These are phyloP conservation scores for Nemania sp. DNA, from an alignment of 2,329 filamentous ascomycete species.

Conservation along the genomic window DNA sequence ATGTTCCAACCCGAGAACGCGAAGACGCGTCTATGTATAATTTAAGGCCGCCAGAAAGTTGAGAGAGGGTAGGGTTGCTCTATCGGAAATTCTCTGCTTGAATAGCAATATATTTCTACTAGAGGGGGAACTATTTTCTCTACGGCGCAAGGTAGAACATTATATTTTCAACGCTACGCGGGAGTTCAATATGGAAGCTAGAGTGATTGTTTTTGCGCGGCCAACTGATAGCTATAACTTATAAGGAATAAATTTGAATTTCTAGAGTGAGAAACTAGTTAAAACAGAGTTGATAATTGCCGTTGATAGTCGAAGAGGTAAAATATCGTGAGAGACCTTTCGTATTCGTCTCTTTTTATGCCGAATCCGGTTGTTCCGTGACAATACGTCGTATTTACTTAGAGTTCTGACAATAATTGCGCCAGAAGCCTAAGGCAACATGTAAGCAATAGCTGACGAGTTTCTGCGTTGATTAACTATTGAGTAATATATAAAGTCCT, in stretches of 20 bases:
- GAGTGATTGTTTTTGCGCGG: background rate
- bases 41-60: background rate
- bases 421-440: too few species aligned
- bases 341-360: too few species aligned
- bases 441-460: too few species aligned
- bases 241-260: background rate
- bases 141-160: background rate
- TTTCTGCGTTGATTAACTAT: too few species aligned
- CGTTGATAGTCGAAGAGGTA: background rate
- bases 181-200: slow-evolving; percentile 13
- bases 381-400: too few species aligned
- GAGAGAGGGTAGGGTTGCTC: slow-evolving; percentile 5
- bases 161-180: background rate
- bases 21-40: slow-evolving; percentile 21
- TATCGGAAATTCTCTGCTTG: slow-evolving; percentile 14
- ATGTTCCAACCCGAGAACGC: background rate
- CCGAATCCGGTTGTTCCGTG: too few species aligned
- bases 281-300: background rate
- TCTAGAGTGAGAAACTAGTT: background rate
- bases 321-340: too few species aligned
- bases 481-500: too few species aligned
- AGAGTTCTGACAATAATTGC: too few species aligned
- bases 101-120: slow-evolving; percentile 9
- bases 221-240: background rate
- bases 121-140: slow-evolving; percentile 8